Conservation (phyloP, 2,329 filamentous ascomycete genomes). For the Arachnopeziza araneosa region DNA sequence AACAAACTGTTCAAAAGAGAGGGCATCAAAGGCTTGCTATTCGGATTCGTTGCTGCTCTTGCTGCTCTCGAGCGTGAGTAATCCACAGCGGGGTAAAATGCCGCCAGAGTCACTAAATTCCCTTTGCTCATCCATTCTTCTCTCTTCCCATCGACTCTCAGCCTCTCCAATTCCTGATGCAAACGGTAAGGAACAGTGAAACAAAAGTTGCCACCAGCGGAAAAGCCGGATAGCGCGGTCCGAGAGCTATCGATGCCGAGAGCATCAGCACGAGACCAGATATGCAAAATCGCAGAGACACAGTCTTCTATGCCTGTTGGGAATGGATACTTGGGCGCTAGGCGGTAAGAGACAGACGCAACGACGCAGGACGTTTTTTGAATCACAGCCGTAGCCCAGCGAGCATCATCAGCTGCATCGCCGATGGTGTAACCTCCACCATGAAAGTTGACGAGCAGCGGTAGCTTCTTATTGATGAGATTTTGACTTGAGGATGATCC, state of each 20-base stretch:
- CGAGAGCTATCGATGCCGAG: conserved; percentile 11
- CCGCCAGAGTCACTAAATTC: conserved; percentile 5
- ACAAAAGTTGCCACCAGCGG: conserved; percentile 35
- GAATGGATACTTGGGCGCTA: conserved; percentile 56
- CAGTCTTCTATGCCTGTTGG: conserved; percentile 58
- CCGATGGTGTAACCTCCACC: conserved; percentile 54
- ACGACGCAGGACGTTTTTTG: conserved; percentile 44
- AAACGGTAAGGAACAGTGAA: conserved; percentile 8
- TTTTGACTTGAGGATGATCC: not conserved
- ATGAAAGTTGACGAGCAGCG: not conserved
- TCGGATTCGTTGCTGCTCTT: conserved; percentile 7
- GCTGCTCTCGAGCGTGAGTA: conserved; percentile 1
- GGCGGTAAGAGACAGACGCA: conserved; percentile 57
- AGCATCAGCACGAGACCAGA: conserved; percentile 15
- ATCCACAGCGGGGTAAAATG: conserved; percentile 11
- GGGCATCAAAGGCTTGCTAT: conserved; percentile 6
- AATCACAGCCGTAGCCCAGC: conserved; percentile 48
- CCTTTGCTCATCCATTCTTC: not conserved
- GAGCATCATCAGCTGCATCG: conserved; percentile 51
- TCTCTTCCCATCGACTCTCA: not conserved
- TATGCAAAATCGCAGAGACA: conserved; percentile 35
- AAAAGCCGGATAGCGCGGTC: conserved; percentile 42
- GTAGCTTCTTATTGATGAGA: not conserved
- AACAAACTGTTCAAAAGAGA: not conserved
- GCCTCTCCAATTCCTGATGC: conserved; percentile 2